Base-by-base conservation (phyloP, 2,329 filamentous ascomycete species). In the Coleophoma crateriformis region DNA sequence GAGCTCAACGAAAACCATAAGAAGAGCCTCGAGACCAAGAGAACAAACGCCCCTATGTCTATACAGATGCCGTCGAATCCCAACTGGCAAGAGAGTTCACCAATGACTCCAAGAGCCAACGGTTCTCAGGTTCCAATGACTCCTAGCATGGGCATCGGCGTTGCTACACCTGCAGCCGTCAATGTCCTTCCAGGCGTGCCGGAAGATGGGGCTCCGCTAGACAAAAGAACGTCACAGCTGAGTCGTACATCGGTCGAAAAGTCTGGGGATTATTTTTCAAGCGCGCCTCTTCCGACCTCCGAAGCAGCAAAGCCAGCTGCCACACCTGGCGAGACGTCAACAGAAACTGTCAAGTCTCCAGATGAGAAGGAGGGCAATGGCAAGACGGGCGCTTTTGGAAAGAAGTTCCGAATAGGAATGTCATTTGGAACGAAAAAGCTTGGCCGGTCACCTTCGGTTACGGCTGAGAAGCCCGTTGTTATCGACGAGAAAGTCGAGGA, bases 381-480 rank as follows among this genome's bases (percentile, higher is more conserved):
- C 2, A 73, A 44, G n/a, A 27, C 89, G 6, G 27, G 27, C 6
- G 27, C 27, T 27, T 95, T 95, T 64, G 83, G 87, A 40, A 94
- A 91, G 71, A 89, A 89, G 60, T 91, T 95, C 67, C 83, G 87
- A 44, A 79, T 61, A 76, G 53, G 78, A 68, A 80, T 79, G 73
- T 83, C 85, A 1, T 90, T 92, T 61, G 84, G 85, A 58, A 86
- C 85, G 61, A 96, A 95, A 73, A 96, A 95, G 68, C 75, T 92
- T 13, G 83, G 83, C 12, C 81, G 89, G 14, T 85, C 84, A 2
- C 73, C 78, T 4, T 84, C 84, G 4, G 79, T 80, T 0, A 78
- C 78, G 6, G 79, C 86, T 3, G 82, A 87, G 52, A 95, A 94
- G 65, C 84, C 88, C 0, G 79, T 80, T 1, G 76, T 83, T 1